Percentiles rank a stretch among this genome's conserved stretches.
These are phyloP conservation scores for Cystofilobasidium bisporidii DNA, from an alignment of 768 basidiomycete species.

Conservation along the genomic window DNA sequence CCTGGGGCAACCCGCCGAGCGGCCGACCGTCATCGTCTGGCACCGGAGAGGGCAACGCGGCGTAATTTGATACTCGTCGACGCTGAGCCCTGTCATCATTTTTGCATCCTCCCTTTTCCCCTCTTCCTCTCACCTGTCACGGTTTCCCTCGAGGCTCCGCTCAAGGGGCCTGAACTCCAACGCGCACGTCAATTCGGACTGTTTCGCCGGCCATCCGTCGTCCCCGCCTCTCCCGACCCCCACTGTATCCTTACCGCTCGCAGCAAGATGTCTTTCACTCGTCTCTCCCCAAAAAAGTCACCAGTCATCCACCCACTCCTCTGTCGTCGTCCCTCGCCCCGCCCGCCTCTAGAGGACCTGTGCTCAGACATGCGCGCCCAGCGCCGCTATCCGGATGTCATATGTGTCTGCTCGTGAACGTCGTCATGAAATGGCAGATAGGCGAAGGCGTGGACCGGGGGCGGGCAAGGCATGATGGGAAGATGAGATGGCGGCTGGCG, in stretches of 20 bases:
- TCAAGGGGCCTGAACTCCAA: too few species aligned
- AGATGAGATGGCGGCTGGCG: too few species aligned
- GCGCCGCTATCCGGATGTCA: too few species aligned
- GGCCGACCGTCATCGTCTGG: background rate
- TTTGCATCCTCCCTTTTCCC: background rate
- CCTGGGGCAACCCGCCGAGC: constrained; percentile 1
- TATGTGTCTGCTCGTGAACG: too few species aligned
- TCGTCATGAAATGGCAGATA: too few species aligned
- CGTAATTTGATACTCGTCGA: background rate
- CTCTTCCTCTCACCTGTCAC: background rate
- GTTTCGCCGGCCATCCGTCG: too few species aligned
- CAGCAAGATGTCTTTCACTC: background rate
- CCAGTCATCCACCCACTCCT: background rate
- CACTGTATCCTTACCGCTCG: background rate
- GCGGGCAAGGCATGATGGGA: too few species aligned
- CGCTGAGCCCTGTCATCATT: background rate
- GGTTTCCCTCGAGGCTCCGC: too few species aligned
- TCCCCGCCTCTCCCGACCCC: background rate
- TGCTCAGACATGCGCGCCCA: too few species aligned
- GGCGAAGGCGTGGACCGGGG: too few species aligned
- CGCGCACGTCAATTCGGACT: too few species aligned
- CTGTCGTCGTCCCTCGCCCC: background rate
- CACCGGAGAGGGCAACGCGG: background rate
- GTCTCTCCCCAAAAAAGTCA: background rate
- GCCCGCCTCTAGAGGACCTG: too few species aligned